These are phyloP conservation scores for Pezicula carpinea DNA, from an alignment of 2,329 filamentous ascomycete genomes.

Conservation along the genomic window DNA sequence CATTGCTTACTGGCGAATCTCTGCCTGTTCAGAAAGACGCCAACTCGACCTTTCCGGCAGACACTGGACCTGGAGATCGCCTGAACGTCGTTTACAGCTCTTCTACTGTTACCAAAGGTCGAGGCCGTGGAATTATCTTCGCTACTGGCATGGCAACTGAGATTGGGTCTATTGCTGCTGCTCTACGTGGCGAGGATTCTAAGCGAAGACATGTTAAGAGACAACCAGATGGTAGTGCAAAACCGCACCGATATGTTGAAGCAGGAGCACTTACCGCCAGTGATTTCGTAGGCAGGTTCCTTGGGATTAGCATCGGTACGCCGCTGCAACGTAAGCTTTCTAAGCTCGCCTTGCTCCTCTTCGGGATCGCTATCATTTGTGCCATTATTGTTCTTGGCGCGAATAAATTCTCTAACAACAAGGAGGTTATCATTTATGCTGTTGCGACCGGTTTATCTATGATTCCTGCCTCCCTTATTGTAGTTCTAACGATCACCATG, in stretches of 20 bases:
- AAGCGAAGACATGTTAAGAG: conserved; percentile 42
- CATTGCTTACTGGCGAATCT: conserved; percentile 58
- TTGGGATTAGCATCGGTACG: conserved; percentile 61
- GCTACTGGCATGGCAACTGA: conserved; percentile 57
- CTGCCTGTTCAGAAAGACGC: conserved; percentile 51
- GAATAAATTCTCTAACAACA: conserved; percentile 45
- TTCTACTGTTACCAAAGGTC: conserved; percentile 57
- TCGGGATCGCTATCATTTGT: conserved; percentile 58
- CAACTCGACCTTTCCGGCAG: conserved; percentile 42
- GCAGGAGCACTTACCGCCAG: conserved; percentile 37
- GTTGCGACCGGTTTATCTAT: conserved; percentile 55
- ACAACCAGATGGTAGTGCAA: conserved; percentile 42
- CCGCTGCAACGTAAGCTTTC: conserved; percentile 63
- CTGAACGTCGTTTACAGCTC: conserved; percentile 59
- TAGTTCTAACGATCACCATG: conserved; percentile 65
- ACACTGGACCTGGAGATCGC: conserved; percentile 54
- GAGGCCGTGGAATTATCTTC: conserved; percentile 55
- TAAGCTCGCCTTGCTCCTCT: conserved; percentile 58
- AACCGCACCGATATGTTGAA: conserved; percentile 41
- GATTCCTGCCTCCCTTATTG: conserved; percentile 59
- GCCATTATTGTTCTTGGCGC: conserved; percentile 61
- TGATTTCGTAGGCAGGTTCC: conserved; percentile 55
- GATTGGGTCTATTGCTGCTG: conserved; percentile 59
- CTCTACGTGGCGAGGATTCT: conserved; percentile 49
- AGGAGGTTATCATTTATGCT: conserved; percentile 59